phyloP scores from a whole-genome alignment of 768 basidiomycete species.

The Naganishia onofrii region DNA sequence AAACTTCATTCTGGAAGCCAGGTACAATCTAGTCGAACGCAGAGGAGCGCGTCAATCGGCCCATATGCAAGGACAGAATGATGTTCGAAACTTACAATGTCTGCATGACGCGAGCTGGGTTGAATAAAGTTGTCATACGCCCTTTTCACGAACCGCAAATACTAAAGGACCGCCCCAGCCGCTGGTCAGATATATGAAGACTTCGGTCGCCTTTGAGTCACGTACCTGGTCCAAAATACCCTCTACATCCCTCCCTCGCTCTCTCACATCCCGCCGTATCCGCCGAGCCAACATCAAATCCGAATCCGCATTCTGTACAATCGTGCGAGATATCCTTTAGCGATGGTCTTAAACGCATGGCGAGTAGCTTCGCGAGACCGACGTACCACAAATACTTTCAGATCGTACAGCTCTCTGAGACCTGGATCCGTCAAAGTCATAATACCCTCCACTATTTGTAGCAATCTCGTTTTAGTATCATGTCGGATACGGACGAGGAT shows the following conservation, averaged over 20 bases:
- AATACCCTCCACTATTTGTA: slow-evolving; percentile 73
- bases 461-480: not conserved
- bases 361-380: not conserved
- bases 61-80: not conserved
- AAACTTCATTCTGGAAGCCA: slow-evolving; percentile 80
- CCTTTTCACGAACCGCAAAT: slow-evolving; percentile 91
- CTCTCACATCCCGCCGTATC: slow-evolving; percentile 78
- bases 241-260: slow-evolving; percentile 78
- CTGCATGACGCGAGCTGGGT: slow-evolving; percentile 80
- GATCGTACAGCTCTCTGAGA: slow-evolving; percentile 78
- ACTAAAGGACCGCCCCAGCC: slow-evolving; percentile 53
- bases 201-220: not conserved
- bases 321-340: not conserved
- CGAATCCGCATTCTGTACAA: slow-evolving; percentile 60
- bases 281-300: slow-evolving; percentile 96
- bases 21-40: slow-evolving; percentile 77
- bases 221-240: slow-evolving; percentile 71
- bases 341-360: not conserved
- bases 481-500: too few relatives aligned
- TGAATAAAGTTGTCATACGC: slow-evolving; percentile 90
- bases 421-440: slow-evolving; percentile 78
- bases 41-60: not conserved
- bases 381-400: slow-evolving; percentile 63
- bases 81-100: slow-evolving; percentile 62
- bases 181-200: not conserved